Base-by-base conservation (phyloP, 192 early-diverging fungal species). In the Lunasporangiospora selenospora region DNA sequence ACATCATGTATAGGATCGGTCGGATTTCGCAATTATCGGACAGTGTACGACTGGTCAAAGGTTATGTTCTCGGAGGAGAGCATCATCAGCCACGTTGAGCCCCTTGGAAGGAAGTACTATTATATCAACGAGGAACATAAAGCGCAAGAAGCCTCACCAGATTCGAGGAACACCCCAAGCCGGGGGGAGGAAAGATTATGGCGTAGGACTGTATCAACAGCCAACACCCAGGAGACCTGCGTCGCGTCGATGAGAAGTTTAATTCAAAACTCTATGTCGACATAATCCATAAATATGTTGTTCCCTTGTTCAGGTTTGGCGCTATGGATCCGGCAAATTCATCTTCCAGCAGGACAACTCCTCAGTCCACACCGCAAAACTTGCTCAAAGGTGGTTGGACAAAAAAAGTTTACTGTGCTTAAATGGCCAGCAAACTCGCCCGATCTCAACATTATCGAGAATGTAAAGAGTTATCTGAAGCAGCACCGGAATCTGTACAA, bases 261-360 rank as follows among this genome's bases (percentile, higher is more conserved):
- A 23, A 59, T 38, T 59, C 57, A 29, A 46, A 59, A 36, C 13
- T 8, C 3, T 59, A 39, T 36, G 21, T 58, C 55, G 18, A 33
- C 46, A 16, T 46, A 2, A 2, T 62, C 4, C 10, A 63, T 12
- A 26, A 53, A 7, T 47, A 53, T 54, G 32, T 63, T 13, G 33
- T 19, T 9, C 21, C 16, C 4, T 54, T 43, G 15, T 15, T 31
- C 24, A 43, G 54, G 37, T 63, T 23, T 23, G 45, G 15, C 21
- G 15, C 5, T 15, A 36, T 53, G 32, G 61, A 54, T 15, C 12
- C 19, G 29, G 50, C 40, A 9, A 37, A 47, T 63, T 47, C 26
- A 47, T 54, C 3, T 54, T 63, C 36, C 50, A 63, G 43, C 61
- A 53, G 21, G 61, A 63, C 43, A 62, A 62, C 53, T 48, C 31